A percentile compares a stretch with the other conserved stretches of the same genome.
phyloP scores from a whole-genome alignment of 352 stramenopile genomes.

The Albugo candida region DNA sequence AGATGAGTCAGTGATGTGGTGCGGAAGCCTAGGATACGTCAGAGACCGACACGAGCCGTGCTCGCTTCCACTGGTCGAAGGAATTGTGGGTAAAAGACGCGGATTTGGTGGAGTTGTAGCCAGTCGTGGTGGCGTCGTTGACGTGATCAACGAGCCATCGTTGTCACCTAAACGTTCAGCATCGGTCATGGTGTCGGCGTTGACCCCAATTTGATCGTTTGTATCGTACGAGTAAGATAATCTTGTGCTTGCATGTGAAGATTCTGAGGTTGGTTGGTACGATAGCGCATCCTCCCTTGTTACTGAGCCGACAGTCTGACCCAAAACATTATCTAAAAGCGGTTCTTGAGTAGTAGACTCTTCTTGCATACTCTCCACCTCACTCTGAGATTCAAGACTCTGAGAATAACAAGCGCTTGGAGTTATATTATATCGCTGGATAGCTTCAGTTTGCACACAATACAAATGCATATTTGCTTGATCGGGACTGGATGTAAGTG shows the following conservation, averaged over 20 bases:
- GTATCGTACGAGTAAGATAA: no score
- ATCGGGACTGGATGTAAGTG: conserved; percentile 19
- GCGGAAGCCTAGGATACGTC: conserved; percentile 39
- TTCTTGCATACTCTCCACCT: conserved; percentile 17
- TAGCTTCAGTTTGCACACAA: conserved; percentile 61
- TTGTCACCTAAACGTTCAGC: no score
- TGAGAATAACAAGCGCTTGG: conserved; percentile 39
- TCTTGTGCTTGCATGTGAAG: no score
- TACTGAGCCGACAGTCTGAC: conserved; percentile 43
- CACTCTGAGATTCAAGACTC: conserved; percentile 2
- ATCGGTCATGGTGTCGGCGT: no score
- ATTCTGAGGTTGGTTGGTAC: no score
- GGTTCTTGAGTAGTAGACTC: conserved; percentile 8
- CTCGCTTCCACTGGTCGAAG: conserved; percentile 43
- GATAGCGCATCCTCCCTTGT: not conserved
- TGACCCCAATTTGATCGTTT: no score
- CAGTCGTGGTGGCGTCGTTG: no score
- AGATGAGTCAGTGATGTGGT: conserved; percentile 21
- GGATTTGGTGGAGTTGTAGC: no score
- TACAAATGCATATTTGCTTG: conserved; percentile 46
- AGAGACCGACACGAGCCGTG: conserved; percentile 34
- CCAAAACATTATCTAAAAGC: conserved; percentile 8
- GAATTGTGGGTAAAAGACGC: no score
- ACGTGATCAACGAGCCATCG: no score
- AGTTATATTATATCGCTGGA: conserved; percentile 61